Base-by-base conservation (phyloP, 306 rosid species). In the Lithocarpus polystachyus region DNA sequence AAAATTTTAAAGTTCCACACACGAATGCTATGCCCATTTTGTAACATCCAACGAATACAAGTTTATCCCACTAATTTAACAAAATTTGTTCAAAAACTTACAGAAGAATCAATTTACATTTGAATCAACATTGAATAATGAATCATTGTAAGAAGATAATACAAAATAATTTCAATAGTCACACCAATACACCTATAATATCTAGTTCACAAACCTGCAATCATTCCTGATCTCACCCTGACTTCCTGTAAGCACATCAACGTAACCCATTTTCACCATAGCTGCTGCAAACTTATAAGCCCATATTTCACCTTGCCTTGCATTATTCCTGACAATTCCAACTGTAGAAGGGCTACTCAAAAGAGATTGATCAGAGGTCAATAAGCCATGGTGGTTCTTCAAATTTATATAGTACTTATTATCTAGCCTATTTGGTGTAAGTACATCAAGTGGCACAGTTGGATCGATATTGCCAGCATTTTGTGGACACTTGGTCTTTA, bases 261-360 rank as follows among this genome's bases (percentile, higher is more conserved):
- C 9, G 48, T 6, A 17, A 54, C 77, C 77, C 77, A 55, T 74
- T 33, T 56, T 74, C 60, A 74, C 68, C 77, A 74, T 74, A 10
- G 77, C 77, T 18, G 52, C 31, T 15, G 68, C 77, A 55, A 74
- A 74, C 40, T 74, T 56, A 11, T 74, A 31, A 19, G 53, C 52
- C 77, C 68, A 74, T 26, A 11, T 29, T 22, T 26, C 68, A 56
- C 28, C 28, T n/a, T 74, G 2, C 14, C 67, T 26, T 10, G 77
- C 68, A 35, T 55, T 74, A 28, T 74, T 54, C 11, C 2, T 55
- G 68, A 74, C 77, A 23, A 74, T 29, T 17, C n/a, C 31, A 0
- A 56, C 56, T 0, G 60, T 71, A 1, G 75, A 43, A 71, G 31
- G 8, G 26, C 75, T 48, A 2, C n/a, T 51, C 57, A 48, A 51